Evolutionary conservation across 495 filamentous ascomycete genomes (phyloP), one percentile per base, ranked within the genome.

Genomic region (Tuber indicum): DNA sequence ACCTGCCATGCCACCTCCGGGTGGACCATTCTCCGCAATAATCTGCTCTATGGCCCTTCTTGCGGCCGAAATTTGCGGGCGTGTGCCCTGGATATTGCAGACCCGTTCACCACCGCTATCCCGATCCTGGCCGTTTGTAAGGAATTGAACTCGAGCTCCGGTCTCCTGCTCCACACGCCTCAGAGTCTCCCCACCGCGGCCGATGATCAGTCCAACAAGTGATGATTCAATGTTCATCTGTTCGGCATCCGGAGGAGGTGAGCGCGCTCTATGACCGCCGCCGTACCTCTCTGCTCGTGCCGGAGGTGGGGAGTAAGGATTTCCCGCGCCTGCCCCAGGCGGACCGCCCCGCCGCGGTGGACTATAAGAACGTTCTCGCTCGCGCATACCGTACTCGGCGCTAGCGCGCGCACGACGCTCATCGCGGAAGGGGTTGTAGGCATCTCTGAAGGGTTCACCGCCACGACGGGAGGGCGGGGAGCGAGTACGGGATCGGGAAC

Each of bases 181-280:
- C 43, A 96, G 85, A 75, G 93, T 96, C 83, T 96, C 93, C 72
- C 93, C 93, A 78, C 92, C 90, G 49, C 92, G 88, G 21, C 93
- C 93, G 80, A 96, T 96, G 82, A 96, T 94, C 16, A 96, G 86
- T 42, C 93, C 93, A 47, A 96, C 93, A 58, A 94, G 86, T 73
- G 88, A 89, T 8, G 91, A 91, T 79, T 96, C 92, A 76, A 96
- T 92, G 74, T 89, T 86, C 72, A 96, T 91, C 3, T 89, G 89
- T 81, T 96, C 92, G 14, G 87, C 86, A 76, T 91, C 89, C 72
- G 91, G 91, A 71, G 87, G 86, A 49, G 90, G 89, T 12, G 88
- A 89, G 69, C 91, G 86, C 45, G 90, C 87, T 70, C 88, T 86
- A 46, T 84, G 84, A 19, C 75, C 43, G n/a, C 75, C 73, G 16